These are phyloP conservation scores for Primulina eburnea DNA, from an alignment of 257 asterid genomes.

Conservation along the genomic window DNA sequence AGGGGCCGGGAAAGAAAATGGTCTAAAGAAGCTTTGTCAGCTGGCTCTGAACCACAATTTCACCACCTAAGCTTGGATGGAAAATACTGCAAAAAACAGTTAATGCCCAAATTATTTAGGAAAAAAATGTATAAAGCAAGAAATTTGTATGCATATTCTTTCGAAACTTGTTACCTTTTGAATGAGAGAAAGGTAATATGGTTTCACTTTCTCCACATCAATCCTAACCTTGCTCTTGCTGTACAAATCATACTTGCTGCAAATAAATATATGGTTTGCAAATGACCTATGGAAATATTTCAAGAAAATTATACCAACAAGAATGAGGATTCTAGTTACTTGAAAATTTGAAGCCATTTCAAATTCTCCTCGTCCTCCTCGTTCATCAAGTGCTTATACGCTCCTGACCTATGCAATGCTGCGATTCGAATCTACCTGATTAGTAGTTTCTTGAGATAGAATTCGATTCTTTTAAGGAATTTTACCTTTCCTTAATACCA, in stretches of 20 bases:
- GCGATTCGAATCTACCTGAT: constrained; percentile 3
- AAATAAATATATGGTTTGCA: neutral
- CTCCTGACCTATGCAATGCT: constrained; percentile 73
- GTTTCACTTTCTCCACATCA: constrained; percentile 68
- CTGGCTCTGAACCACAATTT: constrained; percentile 12
- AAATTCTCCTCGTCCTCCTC: constrained; percentile 64
- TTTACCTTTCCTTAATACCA: no score
- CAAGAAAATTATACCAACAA: neutral
- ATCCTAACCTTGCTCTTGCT: constrained; percentile 74
- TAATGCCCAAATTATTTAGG: neutral
- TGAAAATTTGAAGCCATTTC: constrained; percentile 67
- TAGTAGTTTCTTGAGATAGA: neutral
- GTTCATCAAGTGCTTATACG: constrained; percentile 66
- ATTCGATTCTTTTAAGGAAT: no score
- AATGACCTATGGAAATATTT: no score
- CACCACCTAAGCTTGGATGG: constrained; percentile 55
- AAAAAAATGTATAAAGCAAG: neutral
- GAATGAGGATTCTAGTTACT: constrained; percentile 28
- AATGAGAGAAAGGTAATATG: constrained; percentile 73
- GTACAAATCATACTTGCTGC: constrained; percentile 79
- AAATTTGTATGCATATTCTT: neutral
- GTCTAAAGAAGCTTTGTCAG: neutral
- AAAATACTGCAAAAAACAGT: constrained; percentile 43
- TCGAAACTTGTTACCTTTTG: constrained; percentile 41
- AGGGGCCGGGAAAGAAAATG: neutral